These are phyloP conservation scores for Candida corydali DNA, from an alignment of 805 yeast species.

Conservation along the genomic window DNA sequence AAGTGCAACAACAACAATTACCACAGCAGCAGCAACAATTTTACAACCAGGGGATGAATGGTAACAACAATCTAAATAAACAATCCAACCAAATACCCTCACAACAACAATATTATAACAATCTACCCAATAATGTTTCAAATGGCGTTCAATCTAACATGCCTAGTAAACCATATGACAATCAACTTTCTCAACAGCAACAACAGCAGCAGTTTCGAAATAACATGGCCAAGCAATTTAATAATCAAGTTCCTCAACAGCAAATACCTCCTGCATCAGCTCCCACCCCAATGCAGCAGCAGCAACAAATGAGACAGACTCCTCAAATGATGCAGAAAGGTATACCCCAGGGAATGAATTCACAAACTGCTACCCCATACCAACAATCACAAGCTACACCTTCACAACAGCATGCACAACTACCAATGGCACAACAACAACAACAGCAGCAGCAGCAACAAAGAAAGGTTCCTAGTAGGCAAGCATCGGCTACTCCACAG, in stretches of 20 bases:
- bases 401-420: conserved; percentile 7
- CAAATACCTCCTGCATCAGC: conserved; percentile 9
- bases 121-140: background rate
- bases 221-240: conserved; percentile 3
- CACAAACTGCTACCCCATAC: conserved; percentile 5
- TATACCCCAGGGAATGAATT: conserved; percentile 3
- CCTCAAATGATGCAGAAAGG: conserved; percentile 8
- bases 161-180: background rate
- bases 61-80: background rate
- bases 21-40: conserved; percentile 7
- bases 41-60: background rate
- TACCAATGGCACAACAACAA: conserved; percentile 1
- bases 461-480: conserved; percentile 6
- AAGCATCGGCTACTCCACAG: conserved; percentile 10
- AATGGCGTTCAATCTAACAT: background rate
- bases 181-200: conserved; percentile 5
- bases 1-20: conserved; percentile 1
- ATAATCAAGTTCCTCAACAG: conserved; percentile 5
- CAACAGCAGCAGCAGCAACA: conserved; percentile 4
- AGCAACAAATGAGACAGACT: conserved; percentile 7
- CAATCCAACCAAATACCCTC: conserved; percentile 4
- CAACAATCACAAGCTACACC: conserved; percentile 6
- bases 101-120: conserved; percentile 3
- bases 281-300: conserved; percentile 9
- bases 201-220: conserved; percentile 5